A percentile compares a stretch with the other conserved stretches of the same genome.
Evolutionary conservation across 495 filamentous ascomycete species (phyloP).

Genomic region (Rostrohypoxylon terebratum): DNA sequence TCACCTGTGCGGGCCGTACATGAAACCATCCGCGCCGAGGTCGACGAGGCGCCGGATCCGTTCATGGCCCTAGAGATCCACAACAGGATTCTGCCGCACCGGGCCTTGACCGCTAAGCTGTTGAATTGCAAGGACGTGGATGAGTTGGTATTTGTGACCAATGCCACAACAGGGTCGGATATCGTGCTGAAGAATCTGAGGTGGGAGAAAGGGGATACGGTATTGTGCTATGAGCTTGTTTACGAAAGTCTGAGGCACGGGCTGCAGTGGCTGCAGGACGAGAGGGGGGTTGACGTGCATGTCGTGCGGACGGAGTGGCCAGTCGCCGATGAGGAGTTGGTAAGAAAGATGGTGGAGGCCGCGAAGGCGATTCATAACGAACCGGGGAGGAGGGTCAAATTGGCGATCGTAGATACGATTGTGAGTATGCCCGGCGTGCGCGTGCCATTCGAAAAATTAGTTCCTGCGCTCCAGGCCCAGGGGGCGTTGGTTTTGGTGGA

Average conservation of each 20-base stretch:
- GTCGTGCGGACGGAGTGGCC: constrained; percentile 64
- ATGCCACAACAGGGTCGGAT: constrained; percentile 81
- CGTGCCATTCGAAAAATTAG: constrained; percentile 80
- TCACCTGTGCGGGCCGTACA: constrained; percentile 43
- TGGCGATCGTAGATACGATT: constrained; percentile 85
- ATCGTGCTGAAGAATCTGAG: constrained; percentile 77
- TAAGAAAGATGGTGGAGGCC: constrained; percentile 61
- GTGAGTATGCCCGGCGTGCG: constrained; percentile 78
- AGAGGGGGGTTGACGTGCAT: constrained; percentile 34
- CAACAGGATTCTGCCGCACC: constrained; percentile 66
- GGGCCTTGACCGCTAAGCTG: constrained; percentile 66
- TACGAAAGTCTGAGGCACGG: constrained; percentile 74
- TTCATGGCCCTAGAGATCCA: constrained; percentile 68
- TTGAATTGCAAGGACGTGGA: constrained; percentile 66
- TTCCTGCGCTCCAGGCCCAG: constrained; percentile 69
- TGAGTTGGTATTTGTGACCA: constrained; percentile 78
- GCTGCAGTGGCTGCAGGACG: constrained; percentile 71
- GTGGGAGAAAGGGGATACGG: constrained; percentile 52
- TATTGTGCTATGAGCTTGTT: constrained; percentile 63
- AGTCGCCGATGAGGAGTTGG: constrained; percentile 67
- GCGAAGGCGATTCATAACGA: constrained; percentile 57
- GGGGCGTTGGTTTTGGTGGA: constrained; percentile 76
- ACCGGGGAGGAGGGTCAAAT: constrained; percentile 60
- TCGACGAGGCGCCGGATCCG: constrained; percentile 49
- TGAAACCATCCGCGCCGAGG: constrained; percentile 43